These are phyloP conservation scores for Litchi chinensis DNA, from an alignment of 345 rosid species.

Conservation along the genomic window DNA sequence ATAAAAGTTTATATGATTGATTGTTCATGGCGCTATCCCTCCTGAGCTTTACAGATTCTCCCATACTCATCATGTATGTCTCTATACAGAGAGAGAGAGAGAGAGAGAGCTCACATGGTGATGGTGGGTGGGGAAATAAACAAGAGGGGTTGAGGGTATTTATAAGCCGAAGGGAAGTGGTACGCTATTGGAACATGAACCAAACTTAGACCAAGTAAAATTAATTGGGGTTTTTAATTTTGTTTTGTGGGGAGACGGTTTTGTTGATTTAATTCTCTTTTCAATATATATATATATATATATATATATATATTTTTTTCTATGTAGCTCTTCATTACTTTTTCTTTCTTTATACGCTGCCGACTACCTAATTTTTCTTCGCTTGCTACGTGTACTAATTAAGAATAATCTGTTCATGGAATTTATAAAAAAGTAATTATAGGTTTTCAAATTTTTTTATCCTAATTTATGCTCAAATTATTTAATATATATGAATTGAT, in stretches of 20 bases:
- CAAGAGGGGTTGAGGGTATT: conserved; percentile 25
- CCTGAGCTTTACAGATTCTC: conserved; percentile 75
- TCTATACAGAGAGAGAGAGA: neutral
- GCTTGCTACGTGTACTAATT: neutral
- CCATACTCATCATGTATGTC: conserved; percentile 23
- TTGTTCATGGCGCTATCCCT: conserved; percentile 69
- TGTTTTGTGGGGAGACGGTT: conserved; percentile 25
- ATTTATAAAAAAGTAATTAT: no score
- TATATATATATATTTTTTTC: no score
- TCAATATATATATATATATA: neutral
- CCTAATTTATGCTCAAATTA: no score
- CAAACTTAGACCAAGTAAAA: neutral
- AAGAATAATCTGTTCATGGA: no score
- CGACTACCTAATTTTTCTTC: conserved; percentile 9
- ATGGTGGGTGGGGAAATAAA: conserved; percentile 4
- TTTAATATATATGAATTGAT: no score
- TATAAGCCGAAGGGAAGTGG: conserved; percentile 31
- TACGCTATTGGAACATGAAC: conserved; percentile 12
- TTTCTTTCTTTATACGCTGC: conserved; percentile 16
- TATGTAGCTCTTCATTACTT: neutral
- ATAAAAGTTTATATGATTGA: no score
- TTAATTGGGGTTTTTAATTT: no score
- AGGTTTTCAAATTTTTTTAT: no score
- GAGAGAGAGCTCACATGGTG: conserved; percentile 16
- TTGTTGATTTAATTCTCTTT: neutral